Conservation (phyloP, 2,329 filamentous ascomycete species). For the Cladosporium oxysporum region DNA sequence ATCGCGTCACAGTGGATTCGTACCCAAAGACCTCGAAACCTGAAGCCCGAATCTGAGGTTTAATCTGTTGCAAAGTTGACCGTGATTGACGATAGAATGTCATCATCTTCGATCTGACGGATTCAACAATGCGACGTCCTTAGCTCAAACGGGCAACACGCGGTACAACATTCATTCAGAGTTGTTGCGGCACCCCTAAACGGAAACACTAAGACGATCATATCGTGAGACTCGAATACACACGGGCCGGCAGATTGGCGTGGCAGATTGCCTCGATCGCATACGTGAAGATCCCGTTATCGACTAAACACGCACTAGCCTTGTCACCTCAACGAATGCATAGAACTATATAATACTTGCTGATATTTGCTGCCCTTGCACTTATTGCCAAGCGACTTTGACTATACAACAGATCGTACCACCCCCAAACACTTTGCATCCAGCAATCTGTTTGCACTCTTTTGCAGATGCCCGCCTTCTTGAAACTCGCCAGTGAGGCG, state of each 20-base stretch:
- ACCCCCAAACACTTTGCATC: not conserved
- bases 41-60: not conserved
- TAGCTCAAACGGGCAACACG: not conserved
- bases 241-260: not conserved
- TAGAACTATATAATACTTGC: not conserved
- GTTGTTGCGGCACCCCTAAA: not conserved
- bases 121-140: not conserved
- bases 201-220: not conserved
- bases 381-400: not conserved
- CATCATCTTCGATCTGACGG: not conserved
- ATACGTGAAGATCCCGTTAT: not conserved
- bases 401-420: not conserved
- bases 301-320: not conserved
- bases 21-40: not conserved
- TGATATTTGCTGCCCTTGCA: not conserved
- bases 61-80: not conserved
- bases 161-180: not conserved
- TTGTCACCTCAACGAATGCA: not conserved
- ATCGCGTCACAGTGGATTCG: not conserved
- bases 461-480: slow-evolving; percentile 3
- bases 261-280: not conserved
- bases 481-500: slow-evolving; percentile 4
- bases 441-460: not conserved
- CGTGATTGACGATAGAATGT: not conserved
- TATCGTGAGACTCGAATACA: not conserved